phyloP scores from a whole-genome alignment of 2,329 filamentous ascomycete genomes.

The Arachnomyces sp. region DNA sequence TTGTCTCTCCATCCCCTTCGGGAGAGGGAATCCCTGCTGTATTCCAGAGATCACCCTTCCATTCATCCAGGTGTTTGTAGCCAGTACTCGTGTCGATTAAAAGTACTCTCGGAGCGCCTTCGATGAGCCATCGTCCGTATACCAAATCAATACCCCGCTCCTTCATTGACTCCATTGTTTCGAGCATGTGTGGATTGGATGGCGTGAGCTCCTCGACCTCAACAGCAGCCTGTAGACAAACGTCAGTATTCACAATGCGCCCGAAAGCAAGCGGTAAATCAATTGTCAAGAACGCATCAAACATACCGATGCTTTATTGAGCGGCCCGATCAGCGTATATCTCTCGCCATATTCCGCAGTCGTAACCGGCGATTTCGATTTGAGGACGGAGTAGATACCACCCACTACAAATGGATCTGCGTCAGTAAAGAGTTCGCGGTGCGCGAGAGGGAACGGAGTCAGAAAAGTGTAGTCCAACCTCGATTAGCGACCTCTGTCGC shows the following conservation, averaged over 20 bases:
- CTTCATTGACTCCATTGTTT: slow-evolving; percentile 86
- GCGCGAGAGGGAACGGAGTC: slow-evolving; percentile 8
- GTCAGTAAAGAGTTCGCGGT: slow-evolving; percentile 7
- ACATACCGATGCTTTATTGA: slow-evolving; percentile 81
- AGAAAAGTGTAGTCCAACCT: slow-evolving; percentile 45
- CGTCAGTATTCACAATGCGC: slow-evolving; percentile 13
- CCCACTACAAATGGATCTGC: slow-evolving; percentile 55
- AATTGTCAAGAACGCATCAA: slow-evolving; percentile 3
- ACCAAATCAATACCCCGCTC: slow-evolving; percentile 80
- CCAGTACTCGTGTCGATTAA: slow-evolving; percentile 93
- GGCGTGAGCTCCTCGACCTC: slow-evolving; percentile 93
- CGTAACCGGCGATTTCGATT: slow-evolving; percentile 96
- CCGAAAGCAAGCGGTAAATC: neutral
- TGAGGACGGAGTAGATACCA: slow-evolving; percentile 98
- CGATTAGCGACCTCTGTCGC: slow-evolving; percentile 96
- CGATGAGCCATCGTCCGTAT: slow-evolving; percentile 95
- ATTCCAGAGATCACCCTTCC: slow-evolving; percentile 95
- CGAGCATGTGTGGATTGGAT: slow-evolving; percentile 66
- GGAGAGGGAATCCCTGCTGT: slow-evolving; percentile 89
- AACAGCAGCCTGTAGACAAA: slow-evolving; percentile 65
- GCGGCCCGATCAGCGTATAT: slow-evolving; percentile 89
- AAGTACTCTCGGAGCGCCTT: slow-evolving; percentile 86
- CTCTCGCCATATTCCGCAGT: slow-evolving; percentile 97
- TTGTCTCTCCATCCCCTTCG: slow-evolving; percentile 85
- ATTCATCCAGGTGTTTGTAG: slow-evolving; percentile 86